phyloP scores from a whole-genome alignment of 257 asterid species.

The Ophiorrhiza pumila region DNA sequence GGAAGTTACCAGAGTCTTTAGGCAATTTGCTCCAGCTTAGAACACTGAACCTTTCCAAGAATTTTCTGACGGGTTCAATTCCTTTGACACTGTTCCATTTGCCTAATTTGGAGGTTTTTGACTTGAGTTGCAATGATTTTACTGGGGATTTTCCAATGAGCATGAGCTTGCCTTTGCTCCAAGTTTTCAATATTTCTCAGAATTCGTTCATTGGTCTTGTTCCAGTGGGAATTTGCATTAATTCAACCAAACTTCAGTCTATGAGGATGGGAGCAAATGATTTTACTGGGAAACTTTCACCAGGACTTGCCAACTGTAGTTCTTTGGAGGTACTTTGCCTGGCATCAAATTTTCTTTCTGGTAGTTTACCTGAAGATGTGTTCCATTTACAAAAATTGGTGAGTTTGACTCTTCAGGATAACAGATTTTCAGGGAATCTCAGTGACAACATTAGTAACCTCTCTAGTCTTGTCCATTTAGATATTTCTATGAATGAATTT shows the following conservation, averaged over 20 bases:
- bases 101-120: constrained; percentile 50
- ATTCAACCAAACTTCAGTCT: constrained; percentile 42
- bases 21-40: constrained; percentile 56
- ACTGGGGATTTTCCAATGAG: constrained; percentile 40
- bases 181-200: constrained; percentile 46
- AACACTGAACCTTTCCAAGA: constrained; percentile 62
- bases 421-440: constrained; percentile 50
- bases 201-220: constrained; percentile 42
- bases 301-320: constrained; percentile 49
- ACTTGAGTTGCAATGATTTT: constrained; percentile 52
- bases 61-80: constrained; percentile 46
- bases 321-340: constrained; percentile 48
- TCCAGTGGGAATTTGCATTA: constrained; percentile 58
- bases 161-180: constrained; percentile 47
- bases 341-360: constrained; percentile 43
- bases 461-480: constrained; percentile 47
- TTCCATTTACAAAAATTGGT: constrained; percentile 41
- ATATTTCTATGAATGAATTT: constrained; percentile 51
- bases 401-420: constrained; percentile 47
- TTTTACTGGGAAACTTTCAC: constrained; percentile 41
- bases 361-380: constrained; percentile 54
- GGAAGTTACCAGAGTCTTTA: constrained; percentile 43
- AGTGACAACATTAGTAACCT: constrained; percentile 54
- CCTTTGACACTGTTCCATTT: constrained; percentile 50
- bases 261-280: constrained; percentile 41